Base-by-base conservation (phyloP, 257 asterid genomes). In the Thymus quinquecostatus region DNA sequence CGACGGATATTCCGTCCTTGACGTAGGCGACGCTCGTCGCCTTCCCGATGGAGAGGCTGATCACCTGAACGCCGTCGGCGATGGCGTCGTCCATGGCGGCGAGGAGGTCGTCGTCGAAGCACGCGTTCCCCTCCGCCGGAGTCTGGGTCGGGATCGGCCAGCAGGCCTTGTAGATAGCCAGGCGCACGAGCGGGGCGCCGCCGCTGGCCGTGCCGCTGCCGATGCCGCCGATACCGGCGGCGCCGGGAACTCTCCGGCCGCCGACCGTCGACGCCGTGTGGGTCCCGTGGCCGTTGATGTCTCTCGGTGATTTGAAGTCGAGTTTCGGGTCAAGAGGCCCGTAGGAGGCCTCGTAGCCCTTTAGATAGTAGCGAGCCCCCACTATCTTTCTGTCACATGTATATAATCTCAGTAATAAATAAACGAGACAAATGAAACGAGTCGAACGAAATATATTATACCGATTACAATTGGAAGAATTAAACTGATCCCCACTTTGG, bases 31-130 rank as follows among this genome's bases (percentile, higher is more conserved):
- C 0, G 40, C 67, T 65, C 1, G 78, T 58, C 2, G 1, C 43
- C 21, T 60, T 28, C 1, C 76, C 89, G 6, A 82, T 28, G n/a
- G 86, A 84, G 3, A 73, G 45, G 64, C 86, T 79, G 0, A 82
- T 50, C 30, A 84, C 79, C 0, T 84, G 58, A 43, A 84, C 86
- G 4, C 88, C 88, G 45, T 84, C 88, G 5, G 75, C 74, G 4
- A 84, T 75, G 53, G 89, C 89, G 14, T 75, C 82, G 1, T 84
- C 89, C 7, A 84, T 69, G 10, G 83, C 89, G 3, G 87, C 85
- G 0, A 85, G 60, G 36, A 77, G 38, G 14, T 85, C 89, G 33
- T 68, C 84, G 0, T 27, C 44, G 10, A 70, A 40, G 61, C 89
- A 85, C 0, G 83, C 5, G 5, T 57, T 57, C 27, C 40, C 62